phyloP scores from a whole-genome alignment of 106 monocot species.

The Xerophyta viscosa region DNA sequence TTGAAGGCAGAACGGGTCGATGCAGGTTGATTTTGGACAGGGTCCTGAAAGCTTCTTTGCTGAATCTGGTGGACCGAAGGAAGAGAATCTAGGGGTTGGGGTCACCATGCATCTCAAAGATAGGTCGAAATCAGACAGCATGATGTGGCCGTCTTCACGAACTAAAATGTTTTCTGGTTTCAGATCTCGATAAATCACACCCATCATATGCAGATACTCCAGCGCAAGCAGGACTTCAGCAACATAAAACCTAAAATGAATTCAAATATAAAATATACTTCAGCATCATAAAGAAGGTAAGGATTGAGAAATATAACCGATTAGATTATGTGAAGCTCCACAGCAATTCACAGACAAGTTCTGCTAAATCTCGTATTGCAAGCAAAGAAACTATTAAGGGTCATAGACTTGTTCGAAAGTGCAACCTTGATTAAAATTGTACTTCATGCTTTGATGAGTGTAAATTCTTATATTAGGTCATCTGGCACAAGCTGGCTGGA shows the following conservation, averaged over 20 bases:
- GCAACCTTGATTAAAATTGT: too few relatives aligned
- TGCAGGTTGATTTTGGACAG: slow-evolving; percentile 60
- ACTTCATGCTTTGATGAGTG: too few relatives aligned
- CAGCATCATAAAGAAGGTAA: too few relatives aligned
- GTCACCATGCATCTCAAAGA: slow-evolving; percentile 53
- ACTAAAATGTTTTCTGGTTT: slow-evolving; percentile 82
- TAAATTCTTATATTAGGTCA: too few relatives aligned
- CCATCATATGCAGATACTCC: slow-evolving; percentile 82
- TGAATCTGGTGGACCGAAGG: slow-evolving; percentile 31
- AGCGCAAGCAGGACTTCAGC: slow-evolving; percentile 73
- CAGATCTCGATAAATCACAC: slow-evolving; percentile 73
- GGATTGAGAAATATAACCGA: too few relatives aligned
- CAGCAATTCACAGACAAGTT: too few relatives aligned
- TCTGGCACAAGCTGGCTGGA: too few relatives aligned
- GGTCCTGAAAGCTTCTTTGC: slow-evolving; percentile 41
- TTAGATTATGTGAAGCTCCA: too few relatives aligned
- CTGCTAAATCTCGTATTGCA: too few relatives aligned
- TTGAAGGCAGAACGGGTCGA: slow-evolving; percentile 60
- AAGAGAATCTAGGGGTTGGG: slow-evolving; percentile 53
- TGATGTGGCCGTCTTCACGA: slow-evolving; percentile 74
- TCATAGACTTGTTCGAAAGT: too few relatives aligned
- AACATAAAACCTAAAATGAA: slow-evolving; percentile 83
- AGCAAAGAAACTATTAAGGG: too few relatives aligned
- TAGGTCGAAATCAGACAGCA: slow-evolving; percentile 81
- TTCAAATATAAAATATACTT: too few relatives aligned